Conservation (phyloP, 2,329 filamentous ascomycete genomes). For the Alternaria panax region DNA sequence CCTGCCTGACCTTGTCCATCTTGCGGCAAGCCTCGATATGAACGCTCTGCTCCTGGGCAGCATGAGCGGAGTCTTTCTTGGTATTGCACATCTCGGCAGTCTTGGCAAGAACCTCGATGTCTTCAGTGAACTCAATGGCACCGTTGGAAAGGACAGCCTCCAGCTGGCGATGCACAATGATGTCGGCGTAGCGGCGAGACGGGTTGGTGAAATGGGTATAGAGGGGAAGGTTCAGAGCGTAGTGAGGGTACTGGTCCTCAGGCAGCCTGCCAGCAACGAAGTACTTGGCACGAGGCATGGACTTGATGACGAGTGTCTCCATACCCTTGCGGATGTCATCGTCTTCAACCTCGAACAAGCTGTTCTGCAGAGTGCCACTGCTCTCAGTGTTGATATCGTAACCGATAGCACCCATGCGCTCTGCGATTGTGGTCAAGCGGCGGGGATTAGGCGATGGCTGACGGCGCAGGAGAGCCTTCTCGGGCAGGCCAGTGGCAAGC, state of each 20-base stretch:
- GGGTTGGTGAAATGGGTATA: conserved; percentile 99
- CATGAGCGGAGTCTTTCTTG: conserved; percentile 98
- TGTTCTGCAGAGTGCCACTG: conserved; percentile 91
- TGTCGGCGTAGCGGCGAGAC: conserved; percentile 91
- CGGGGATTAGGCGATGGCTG: conserved; percentile 86
- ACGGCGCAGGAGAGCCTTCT: conserved; percentile 90
- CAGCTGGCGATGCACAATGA: conserved; percentile 93
- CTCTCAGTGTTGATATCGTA: conserved; percentile 89
- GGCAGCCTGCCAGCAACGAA: conserved; percentile 81
- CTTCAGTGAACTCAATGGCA: conserved; percentile 84
- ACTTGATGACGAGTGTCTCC: conserved; percentile 94
- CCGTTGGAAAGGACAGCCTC: conserved; percentile 85
- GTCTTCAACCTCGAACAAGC: conserved; percentile 92
- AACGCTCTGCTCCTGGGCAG: conserved; percentile 97
- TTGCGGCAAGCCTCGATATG: conserved; percentile 96
- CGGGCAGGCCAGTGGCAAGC: conserved; percentile 77
- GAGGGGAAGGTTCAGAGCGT: conserved; percentile 86
- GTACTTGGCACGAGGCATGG: conserved; percentile 96
- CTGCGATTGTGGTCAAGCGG: conserved; percentile 86
- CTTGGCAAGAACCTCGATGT: conserved; percentile 87
- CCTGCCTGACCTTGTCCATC: conserved; percentile 91
- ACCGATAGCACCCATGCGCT: conserved; percentile 90
- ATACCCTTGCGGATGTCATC: conserved; percentile 92
- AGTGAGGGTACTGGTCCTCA: conserved; percentile 83
- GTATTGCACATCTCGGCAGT: conserved; percentile 96